Percentiles rank a stretch among this genome's conserved stretches.
Conservation (phyloP, 2,329 filamentous ascomycete genomes). For the Aspergillus ochraceoroseus region DNA sequence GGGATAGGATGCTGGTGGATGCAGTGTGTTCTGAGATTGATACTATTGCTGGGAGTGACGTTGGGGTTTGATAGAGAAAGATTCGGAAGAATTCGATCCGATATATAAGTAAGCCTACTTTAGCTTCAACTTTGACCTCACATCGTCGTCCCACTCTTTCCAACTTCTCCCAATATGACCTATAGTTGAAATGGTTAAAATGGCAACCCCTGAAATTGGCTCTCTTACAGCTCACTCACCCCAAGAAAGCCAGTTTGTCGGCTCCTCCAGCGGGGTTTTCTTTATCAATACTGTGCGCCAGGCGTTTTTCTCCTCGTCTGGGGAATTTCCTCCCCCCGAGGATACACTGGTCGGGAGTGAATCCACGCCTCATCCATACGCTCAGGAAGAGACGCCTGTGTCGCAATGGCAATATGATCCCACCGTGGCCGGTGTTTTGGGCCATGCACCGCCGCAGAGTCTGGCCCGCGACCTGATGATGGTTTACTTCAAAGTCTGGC, state of each 20-base stretch:
- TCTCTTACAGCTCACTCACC: conserved; percentile 42
- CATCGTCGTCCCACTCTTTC: neutral
- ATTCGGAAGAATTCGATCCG: conserved; percentile 5
- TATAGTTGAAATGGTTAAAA: conserved; percentile 16
- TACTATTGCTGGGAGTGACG: conserved; percentile 4
- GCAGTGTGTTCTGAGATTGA: conserved; percentile 52
- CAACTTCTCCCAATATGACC: neutral
- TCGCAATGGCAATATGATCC: conserved; percentile 30
- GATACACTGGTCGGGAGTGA: conserved; percentile 29
- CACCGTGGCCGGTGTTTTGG: conserved; percentile 24
- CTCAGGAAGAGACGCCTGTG: conserved; percentile 15
- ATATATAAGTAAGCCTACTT: too few relatives aligned
- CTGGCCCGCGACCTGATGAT: conserved; percentile 44
- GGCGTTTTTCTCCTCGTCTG: conserved; percentile 40
- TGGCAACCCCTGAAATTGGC: conserved; percentile 38
- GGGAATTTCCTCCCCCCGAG: conserved; percentile 30
- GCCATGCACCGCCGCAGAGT: conserved; percentile 27
- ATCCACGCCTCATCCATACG: conserved; percentile 18
- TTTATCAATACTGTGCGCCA: conserved; percentile 53
- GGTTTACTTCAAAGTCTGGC: conserved; percentile 50
- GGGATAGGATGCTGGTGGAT: conserved; percentile 54
- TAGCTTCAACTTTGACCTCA: conserved; percentile 1
- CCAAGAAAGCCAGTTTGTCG: conserved; percentile 50
- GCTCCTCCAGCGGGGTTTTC: conserved; percentile 51
- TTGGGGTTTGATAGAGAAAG: neutral